Conservation (phyloP, 306 rosid species). For the Biancaea sappan region DNA sequence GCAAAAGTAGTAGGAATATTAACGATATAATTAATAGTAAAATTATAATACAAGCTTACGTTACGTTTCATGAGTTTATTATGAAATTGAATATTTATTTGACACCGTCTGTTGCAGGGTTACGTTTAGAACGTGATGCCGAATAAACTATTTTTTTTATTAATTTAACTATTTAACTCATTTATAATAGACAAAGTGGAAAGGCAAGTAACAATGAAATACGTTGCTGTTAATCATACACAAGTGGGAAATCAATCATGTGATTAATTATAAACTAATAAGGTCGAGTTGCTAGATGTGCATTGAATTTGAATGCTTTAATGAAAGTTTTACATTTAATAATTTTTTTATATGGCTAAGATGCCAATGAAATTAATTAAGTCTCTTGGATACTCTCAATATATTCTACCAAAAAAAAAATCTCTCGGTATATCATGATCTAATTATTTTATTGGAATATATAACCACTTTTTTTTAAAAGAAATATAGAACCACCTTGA, state of each 20-base stretch:
- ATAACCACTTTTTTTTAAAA: no score
- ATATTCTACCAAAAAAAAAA: no score
- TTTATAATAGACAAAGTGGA: background rate
- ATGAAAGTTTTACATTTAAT: background rate
- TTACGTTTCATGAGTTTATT: background rate
- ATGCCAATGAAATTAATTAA: no score
- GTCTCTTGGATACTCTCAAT: no score
- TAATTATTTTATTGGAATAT: no score
- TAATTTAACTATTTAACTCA: no score
- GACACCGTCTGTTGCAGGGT: background rate
- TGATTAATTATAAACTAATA: background rate
- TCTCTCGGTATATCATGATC: no score
- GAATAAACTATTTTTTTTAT: background rate
- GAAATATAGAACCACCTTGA: no score
- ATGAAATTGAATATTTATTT: background rate
- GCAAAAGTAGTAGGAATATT: background rate
- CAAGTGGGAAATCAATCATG: background rate
- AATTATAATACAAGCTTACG: background rate
- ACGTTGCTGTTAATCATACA: background rate
- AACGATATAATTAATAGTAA: background rate
- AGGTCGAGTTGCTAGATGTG: background rate
- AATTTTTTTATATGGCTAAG: no score
- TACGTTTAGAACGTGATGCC: background rate
- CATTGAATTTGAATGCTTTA: background rate
- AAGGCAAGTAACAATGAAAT: background rate